These are phyloP conservation scores for Aspergillus taichungensis DNA, from an alignment of 495 filamentous ascomycete genomes.

Conservation along the genomic window DNA sequence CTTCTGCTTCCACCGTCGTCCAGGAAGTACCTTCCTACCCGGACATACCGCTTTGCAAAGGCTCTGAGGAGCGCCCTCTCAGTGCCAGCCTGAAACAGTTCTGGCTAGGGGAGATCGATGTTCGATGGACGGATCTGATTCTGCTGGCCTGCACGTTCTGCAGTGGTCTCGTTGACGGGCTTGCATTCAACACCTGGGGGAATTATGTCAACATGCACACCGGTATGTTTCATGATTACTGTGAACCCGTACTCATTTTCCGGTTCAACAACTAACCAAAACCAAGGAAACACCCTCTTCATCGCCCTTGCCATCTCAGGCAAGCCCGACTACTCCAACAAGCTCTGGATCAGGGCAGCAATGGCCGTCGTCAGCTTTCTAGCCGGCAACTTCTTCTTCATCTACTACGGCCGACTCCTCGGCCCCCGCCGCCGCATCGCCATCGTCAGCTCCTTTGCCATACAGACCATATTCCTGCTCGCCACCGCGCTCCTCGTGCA, in stretches of 20 bases:
- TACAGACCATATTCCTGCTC: constrained; percentile 39
- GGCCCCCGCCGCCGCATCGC: constrained; percentile 24
- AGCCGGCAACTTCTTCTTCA: constrained; percentile 6
- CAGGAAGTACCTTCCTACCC: no score
- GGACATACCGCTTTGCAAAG: no score
- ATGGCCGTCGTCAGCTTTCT: constrained; percentile 6
- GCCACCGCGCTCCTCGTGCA: constrained; percentile 40
- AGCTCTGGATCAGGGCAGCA: constrained; percentile 5
- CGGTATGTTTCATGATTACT: constrained; percentile 11
- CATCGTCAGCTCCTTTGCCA: constrained; percentile 36
- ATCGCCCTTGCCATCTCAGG: constrained; percentile 4
- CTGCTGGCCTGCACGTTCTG: not conserved
- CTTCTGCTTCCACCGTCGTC: no score
- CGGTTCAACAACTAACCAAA: not conserved
- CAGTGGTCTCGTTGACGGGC: constrained; percentile 3
- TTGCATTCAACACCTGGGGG: constrained; percentile 23
- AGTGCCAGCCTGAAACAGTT: no score
- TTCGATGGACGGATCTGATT: not conserved
- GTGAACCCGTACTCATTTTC: not conserved
- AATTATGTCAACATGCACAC: constrained; percentile 39
- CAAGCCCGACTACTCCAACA: constrained; percentile 1
- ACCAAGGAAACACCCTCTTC: constrained; percentile 9
- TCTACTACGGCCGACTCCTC: constrained; percentile 1
- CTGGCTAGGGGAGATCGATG: not conserved
- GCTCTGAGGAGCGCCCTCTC: no score